Percentiles rank a stretch among this genome's conserved stretches.
Evolutionary conservation across 345 rosid species (phyloP).

Genomic region (Ceriops tagal): DNA sequence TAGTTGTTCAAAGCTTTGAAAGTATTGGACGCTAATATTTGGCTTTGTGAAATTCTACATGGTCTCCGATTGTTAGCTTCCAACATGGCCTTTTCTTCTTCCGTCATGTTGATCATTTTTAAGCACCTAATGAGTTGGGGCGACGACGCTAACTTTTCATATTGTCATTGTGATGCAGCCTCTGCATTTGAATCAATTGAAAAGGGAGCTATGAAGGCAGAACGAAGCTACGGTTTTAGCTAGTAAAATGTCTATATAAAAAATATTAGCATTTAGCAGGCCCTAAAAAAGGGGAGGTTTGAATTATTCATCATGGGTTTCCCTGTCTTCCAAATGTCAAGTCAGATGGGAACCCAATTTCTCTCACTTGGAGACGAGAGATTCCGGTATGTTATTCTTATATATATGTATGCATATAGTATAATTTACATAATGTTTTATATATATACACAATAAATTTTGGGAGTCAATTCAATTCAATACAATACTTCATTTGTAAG

Average conservation of each 20-base stretch:
- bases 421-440: background rate
- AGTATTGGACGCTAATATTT: too few species aligned
- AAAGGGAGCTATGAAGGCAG: slow-evolving; percentile 41
- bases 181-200: slow-evolving; percentile 55
- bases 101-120: background rate
- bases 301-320: slow-evolving; percentile 36
- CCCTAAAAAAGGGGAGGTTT: slow-evolving; percentile 26
- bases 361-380: slow-evolving; percentile 25
- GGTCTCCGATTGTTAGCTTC: too few species aligned
- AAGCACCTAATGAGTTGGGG: background rate
- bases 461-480: slow-evolving; percentile 30
- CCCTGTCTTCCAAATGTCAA: slow-evolving; percentile 23
- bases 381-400: slow-evolving; percentile 23
- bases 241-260: slow-evolving; percentile 33
- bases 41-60: too few species aligned
- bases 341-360: slow-evolving; percentile 24
- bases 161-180: slow-evolving; percentile 41
- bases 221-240: slow-evolving; percentile 23
- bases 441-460: slow-evolving; percentile 21
- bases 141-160: slow-evolving; percentile 18
- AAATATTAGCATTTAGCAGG: slow-evolving; percentile 34
- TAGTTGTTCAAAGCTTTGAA: too few species aligned
- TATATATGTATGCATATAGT: slow-evolving; percentile 3
- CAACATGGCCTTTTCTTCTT: background rate
- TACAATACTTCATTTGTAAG: slow-evolving; percentile 12